These are phyloP conservation scores for Amphibolis antarctica DNA, from an alignment of 106 monocot species.

Conservation along the genomic window DNA sequence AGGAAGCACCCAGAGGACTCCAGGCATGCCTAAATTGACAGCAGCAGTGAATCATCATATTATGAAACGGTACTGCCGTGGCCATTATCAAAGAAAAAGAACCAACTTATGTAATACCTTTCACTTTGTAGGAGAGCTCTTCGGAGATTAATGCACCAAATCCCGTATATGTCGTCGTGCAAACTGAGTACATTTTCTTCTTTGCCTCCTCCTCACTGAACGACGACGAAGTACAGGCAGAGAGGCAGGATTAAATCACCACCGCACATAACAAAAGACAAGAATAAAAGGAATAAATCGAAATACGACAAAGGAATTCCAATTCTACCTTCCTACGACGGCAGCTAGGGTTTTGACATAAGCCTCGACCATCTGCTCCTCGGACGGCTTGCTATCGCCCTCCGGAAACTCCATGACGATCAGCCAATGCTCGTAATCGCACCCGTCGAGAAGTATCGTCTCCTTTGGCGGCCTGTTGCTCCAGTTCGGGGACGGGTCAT, in stretches of 20 bases:
- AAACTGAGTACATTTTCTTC: conserved; percentile 79
- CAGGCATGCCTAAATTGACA: conserved; percentile 7
- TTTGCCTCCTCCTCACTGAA: conserved; percentile 82
- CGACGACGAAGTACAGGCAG: neutral
- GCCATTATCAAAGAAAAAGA: neutral
- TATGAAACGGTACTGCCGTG: neutral
- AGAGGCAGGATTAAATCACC: neutral
- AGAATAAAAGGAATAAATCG: neutral
- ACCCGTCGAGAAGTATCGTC: conserved; percentile 80
- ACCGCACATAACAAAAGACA: neutral
- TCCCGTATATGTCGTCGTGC: conserved; percentile 77
- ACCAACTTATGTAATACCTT: conserved; percentile 25
- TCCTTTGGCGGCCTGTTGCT: conserved; percentile 90
- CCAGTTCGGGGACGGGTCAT: conserved; percentile 80
- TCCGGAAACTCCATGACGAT: conserved; percentile 72
- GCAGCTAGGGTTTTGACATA: conserved; percentile 77
- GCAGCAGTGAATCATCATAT: neutral
- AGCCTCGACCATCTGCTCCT: conserved; percentile 66
- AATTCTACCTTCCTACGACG: conserved; percentile 53
- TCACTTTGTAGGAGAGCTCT: conserved; percentile 80
- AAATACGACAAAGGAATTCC: neutral
- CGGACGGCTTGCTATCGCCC: conserved; percentile 46
- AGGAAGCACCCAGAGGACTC: conserved; percentile 14
- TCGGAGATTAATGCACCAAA: conserved; percentile 80
- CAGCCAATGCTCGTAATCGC: conserved; percentile 95